Conservation (phyloP, 495 filamentous ascomycete species). For the Aeminium ludgeri region DNA sequence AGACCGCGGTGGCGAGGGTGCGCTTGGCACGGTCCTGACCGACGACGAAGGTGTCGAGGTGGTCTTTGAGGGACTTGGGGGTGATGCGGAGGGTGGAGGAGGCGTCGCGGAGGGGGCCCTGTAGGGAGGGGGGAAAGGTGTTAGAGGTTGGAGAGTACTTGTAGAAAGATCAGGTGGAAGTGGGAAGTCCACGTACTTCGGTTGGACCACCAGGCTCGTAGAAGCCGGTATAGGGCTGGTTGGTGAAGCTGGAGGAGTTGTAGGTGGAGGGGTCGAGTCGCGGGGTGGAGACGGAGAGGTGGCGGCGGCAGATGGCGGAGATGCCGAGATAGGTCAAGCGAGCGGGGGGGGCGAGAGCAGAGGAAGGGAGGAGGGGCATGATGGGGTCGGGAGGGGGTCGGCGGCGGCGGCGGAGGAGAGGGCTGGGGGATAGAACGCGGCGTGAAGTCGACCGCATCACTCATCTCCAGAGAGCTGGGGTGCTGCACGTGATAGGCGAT, state of each 20-base stretch:
- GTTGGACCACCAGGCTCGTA: slow-evolving; percentile 27
- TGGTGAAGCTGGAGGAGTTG: slow-evolving; percentile 44
- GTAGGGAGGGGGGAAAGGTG: not conserved
- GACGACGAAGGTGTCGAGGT: slow-evolving; percentile 90
- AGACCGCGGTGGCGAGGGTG: slow-evolving; percentile 81
- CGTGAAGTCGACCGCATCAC: too few relatives aligned
- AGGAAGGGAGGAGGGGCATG: too few relatives aligned
- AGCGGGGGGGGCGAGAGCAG: slow-evolving; percentile 23
- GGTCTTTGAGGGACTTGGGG: slow-evolving; percentile 68
- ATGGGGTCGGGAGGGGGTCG: too few relatives aligned
- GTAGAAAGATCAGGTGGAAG: too few relatives aligned
- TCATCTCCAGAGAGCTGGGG: too few relatives aligned
- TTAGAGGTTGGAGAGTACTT: not conserved
- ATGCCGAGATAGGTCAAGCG: slow-evolving; percentile 28
- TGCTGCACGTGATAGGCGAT: too few relatives aligned
- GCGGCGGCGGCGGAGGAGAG: too few relatives aligned
- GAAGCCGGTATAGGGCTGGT: slow-evolving; percentile 50
- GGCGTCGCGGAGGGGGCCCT: slow-evolving; percentile 22
- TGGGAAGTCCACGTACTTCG: not conserved
- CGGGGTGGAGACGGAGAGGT: slow-evolving; percentile 5
- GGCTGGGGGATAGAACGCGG: too few relatives aligned
- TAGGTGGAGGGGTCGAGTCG: slow-evolving; percentile 33
- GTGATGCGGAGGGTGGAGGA: slow-evolving; percentile 35
- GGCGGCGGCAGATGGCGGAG: slow-evolving; percentile 18
- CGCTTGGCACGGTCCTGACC: slow-evolving; percentile 96